A percentile compares a stretch with the other conserved stretches of the same genome.
These are phyloP conservation scores for Cyberlindnera saturnus DNA, from an alignment of 805 yeast species.

Conservation along the genomic window DNA sequence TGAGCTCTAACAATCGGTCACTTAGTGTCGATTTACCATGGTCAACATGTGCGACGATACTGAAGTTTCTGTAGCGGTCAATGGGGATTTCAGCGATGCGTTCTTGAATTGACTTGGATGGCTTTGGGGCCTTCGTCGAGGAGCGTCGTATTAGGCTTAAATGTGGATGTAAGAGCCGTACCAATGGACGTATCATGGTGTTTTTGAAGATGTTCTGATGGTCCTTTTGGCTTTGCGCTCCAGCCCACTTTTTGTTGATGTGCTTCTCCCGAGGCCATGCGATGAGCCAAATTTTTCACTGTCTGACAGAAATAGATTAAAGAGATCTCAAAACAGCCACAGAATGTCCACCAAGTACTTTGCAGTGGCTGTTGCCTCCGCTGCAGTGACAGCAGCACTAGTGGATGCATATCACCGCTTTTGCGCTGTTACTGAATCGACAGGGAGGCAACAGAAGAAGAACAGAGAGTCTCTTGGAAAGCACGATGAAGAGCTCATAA, in stretches of 20 bases:
- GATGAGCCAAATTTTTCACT: background rate
- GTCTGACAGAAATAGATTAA: background rate
- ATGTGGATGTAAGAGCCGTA: background rate
- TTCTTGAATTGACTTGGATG: slow-evolving; percentile 31
- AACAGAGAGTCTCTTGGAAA: slow-evolving; percentile 2
- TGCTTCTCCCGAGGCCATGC: background rate
- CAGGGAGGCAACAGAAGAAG: slow-evolving; percentile 2
- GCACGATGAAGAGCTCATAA: slow-evolving; percentile 64
- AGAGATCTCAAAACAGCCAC: background rate
- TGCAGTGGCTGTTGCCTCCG: slow-evolving; percentile 26
- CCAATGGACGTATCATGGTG: background rate
- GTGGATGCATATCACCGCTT: slow-evolving; percentile 25
- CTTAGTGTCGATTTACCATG: slow-evolving; percentile 85
- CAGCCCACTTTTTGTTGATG: background rate
- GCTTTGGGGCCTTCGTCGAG: background rate
- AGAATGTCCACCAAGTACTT: slow-evolving; percentile 18
- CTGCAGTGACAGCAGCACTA: slow-evolving; percentile 27
- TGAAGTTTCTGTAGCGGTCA: slow-evolving; percentile 79
- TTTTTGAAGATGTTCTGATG: background rate
- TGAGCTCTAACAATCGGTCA: slow-evolving; percentile 79
- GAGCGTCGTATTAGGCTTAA: background rate
- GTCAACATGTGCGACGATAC: slow-evolving; percentile 95
- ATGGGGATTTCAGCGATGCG: slow-evolving; percentile 77
- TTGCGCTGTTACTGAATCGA: background rate
- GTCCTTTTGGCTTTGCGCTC: background rate